Base-by-base conservation (phyloP, 257 asterid species). In the Lantana camara region DNA sequence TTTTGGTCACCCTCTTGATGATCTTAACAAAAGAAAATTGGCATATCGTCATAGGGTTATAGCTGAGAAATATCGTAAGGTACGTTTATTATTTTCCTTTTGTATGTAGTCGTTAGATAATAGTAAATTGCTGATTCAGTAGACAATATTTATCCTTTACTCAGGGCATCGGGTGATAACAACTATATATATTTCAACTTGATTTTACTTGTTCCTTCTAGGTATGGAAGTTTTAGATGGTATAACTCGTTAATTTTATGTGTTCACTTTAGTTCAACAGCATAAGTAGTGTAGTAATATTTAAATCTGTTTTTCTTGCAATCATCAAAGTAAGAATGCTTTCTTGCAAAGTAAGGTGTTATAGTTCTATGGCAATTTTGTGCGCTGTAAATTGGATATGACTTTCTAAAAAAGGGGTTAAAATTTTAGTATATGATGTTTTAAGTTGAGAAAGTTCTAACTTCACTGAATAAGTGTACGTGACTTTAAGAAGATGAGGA, bases 1-100 rank as follows among this genome's bases (percentile, higher is more conserved):
- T 48, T 78, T 88, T 50, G 81, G 85, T 52, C 77, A 77, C 29
- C 79, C 86, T 37, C 30, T 60, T 73, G 99, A 94, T 76, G 88
- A 69, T 62, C 73, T 46, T 52, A 85, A 81, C 73, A 88, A 80
- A 70, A 62, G 87, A 68, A 94, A 80, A 79, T 74, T 90, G 83
- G 92, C 95, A 10, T 90, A 94, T 69, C 86, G 96, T 17, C 88
- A 81, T 69, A 94, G 96, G 0, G 50, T 67, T 27, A 69, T 85
- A 59, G 90, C 89, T 70, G 82, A 88, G 37, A 87, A 81, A 82
- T 94, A 90, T 82, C 74, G 66, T 64, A 82, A 90, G 99, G 99
- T 87, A 76, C 60, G 16, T 50, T 21, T 49, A 27, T 27, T 15
- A 19, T 4, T 79, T 24, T 57, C 71, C 12, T 57, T 37, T 60